Conservation (phyloP, 257 asterid genomes). For the Solanum virginianum region DNA sequence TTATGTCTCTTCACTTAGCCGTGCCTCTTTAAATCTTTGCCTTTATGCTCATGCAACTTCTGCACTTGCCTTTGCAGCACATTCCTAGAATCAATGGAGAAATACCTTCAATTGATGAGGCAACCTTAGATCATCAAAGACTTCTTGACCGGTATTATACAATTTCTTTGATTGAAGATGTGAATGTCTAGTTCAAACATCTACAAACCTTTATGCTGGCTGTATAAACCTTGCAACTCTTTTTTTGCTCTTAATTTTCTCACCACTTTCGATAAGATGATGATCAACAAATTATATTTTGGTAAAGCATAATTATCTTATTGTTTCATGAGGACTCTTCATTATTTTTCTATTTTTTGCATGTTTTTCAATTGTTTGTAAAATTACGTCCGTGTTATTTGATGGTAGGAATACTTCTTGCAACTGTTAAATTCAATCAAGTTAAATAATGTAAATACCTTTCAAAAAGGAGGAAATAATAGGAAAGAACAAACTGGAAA, state of each 20-base stretch:
- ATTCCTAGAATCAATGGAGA: conserved; percentile 90
- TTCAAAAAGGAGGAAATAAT: background rate
- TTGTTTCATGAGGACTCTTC: background rate
- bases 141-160: conserved; percentile 67
- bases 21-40: background rate
- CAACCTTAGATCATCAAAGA: conserved; percentile 91
- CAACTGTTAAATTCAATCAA: background rate
- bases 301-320: background rate
- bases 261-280: background rate
- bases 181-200: background rate
- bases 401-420: background rate
- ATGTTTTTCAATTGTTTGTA: background rate
- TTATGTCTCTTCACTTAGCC: background rate
- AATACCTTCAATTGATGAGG: conserved; percentile 84
- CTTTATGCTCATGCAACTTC: background rate
- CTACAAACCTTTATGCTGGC: background rate
- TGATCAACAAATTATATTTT: background rate
- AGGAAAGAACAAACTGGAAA: background rate
- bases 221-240: background rate
- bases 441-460: background rate
- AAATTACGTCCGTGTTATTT: background rate
- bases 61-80: conserved; percentile 48
- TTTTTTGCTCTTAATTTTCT: background rate
- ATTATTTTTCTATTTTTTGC: background rate
- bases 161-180: background rate